Base-by-base conservation (phyloP, 2,329 filamentous ascomycete genomes). In the Colletotrichum sp. region DNA sequence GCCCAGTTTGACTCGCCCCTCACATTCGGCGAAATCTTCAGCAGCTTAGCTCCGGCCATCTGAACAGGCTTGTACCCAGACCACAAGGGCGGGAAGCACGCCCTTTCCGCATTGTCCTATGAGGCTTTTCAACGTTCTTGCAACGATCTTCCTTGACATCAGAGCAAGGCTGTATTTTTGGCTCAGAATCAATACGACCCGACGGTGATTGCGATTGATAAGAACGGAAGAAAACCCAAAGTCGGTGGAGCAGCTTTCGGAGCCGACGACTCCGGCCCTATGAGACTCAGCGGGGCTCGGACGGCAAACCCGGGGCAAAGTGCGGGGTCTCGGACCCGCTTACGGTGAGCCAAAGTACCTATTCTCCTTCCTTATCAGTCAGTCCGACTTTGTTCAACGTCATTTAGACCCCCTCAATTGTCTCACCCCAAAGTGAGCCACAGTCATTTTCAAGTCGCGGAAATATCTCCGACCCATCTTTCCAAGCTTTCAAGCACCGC, bases 1-100 rank as follows among this genome's bases (percentile, higher is more conserved):
- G 70, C 66, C 70, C 70, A 73, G 57, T 47, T 70, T 70, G 70
- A 73, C 67, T 70, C 66, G 66, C 36, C 13, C n/a, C 29, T 54
- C 51, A 24, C 18, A 16, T 33, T 2, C 51, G 16, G n/a, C 54
- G 38, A 29, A 2, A 59, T 34, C n/a, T 18, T 24, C 15, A 34
- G 29, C 18, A 15, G 21, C 7, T 2, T 4, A 72, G 27, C 66
- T 51, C 31, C 34, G 58, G 21, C 21, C 6, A 34, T 33, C 16
- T 59, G 5, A 27, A 33, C 27, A 58, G n/a, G 64, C 63, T n/a
- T 55, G 1, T 11, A 54, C 27, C 63, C 43, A 13, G 43, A 13
- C n/a, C 43, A 24, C 4, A 51, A 51, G 43, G 0, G 43, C n/a
- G 43, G 43, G 6, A 51, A 8, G 43, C 43, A 51, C 6, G 43